Base-by-base conservation (phyloP, 148 eudicot genomes). In the Suaeda aralocaspica region DNA sequence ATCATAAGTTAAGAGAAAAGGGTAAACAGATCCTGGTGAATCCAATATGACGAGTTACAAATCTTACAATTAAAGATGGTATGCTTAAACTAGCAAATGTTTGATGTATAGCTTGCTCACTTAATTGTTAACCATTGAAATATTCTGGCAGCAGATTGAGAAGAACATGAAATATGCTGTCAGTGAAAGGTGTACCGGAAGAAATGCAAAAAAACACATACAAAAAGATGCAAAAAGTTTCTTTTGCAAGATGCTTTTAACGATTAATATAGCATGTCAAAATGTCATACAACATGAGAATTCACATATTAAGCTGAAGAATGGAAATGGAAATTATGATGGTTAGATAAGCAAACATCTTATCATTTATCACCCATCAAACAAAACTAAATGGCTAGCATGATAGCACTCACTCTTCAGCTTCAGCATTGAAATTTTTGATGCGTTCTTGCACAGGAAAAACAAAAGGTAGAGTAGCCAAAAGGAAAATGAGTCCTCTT, bases 321-420 rank as follows among this genome's bases (percentile, higher is more conserved):
- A 33, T 8, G 67, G 25, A 22, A 2, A 9, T 46, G 50, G 18
- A 46, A 15, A 46, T 15, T 46, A 46, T 2, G 29, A 34, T 26
- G 29, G 11, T 45, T 5, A 25, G 58, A 22, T 10, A 16, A n/a
- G 50, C 50, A 48, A 59, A 48, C 62, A 39, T 66, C 46, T 15
- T 14, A 59, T 19, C 29, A 46, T 46, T 15, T 14, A 59, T 19
- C 29, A 46, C 33, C 59, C 29, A 66, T 6, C 19, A 48, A 70
- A 25, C n/a, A 59, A 52, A 22, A 39, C 44, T 15, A 19, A 58
- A 51, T 10, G 51, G n/a, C 41, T 48, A 57, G 22, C 57, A 18
- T 28, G 18, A 41, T 22, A 31, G 28, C 57, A 75, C 90, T 81
- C 81, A 89, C 91, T 86, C 87, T 57, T 71, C 75, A 12, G 86